Evolutionary conservation across 208 protist genomes (phyloP).

Genomic region (Wallacemonas rigidus): DNA sequence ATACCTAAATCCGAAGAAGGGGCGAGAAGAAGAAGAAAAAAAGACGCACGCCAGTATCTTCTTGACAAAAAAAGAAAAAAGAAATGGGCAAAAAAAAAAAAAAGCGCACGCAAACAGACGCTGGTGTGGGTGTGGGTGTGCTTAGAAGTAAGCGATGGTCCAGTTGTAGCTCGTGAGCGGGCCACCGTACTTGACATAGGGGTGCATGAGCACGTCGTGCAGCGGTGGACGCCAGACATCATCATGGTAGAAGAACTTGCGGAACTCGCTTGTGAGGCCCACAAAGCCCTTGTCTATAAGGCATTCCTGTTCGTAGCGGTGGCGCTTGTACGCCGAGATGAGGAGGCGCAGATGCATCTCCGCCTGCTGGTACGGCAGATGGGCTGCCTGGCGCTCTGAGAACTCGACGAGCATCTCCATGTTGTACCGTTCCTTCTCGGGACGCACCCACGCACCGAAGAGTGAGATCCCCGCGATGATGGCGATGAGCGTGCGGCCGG

Average conservation of each 20-base stretch:
- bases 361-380: conserved; percentile 88
- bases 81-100: neutral
- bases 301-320: conserved; percentile 89
- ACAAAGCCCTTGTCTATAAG: conserved; percentile 91
- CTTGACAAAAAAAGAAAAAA: conserved; percentile 6
- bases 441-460: conserved; percentile 84
- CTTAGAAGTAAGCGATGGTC: conserved; percentile 89
- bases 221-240: conserved; percentile 90
- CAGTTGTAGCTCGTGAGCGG: conserved; percentile 89
- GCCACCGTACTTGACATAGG: conserved; percentile 85
- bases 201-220: conserved; percentile 90
- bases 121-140: neutral
- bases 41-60: neutral
- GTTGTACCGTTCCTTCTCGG: conserved; percentile 89
- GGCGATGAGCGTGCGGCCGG: conserved; percentile 84
- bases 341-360: conserved; percentile 83
- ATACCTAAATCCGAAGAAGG: conserved; percentile 12
- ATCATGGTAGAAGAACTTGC: conserved; percentile 93
- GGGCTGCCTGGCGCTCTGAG: conserved; percentile 73
- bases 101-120: neutral
- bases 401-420: conserved; percentile 91
- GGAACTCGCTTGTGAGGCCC: conserved; percentile 88
- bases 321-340: conserved; percentile 82
- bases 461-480: conserved; percentile 83
- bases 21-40: conserved; percentile 22